Percentiles rank a stretch among this genome's conserved stretches.
Conservation (phyloP, 768 basidiomycete species). For the Russula lepida region DNA sequence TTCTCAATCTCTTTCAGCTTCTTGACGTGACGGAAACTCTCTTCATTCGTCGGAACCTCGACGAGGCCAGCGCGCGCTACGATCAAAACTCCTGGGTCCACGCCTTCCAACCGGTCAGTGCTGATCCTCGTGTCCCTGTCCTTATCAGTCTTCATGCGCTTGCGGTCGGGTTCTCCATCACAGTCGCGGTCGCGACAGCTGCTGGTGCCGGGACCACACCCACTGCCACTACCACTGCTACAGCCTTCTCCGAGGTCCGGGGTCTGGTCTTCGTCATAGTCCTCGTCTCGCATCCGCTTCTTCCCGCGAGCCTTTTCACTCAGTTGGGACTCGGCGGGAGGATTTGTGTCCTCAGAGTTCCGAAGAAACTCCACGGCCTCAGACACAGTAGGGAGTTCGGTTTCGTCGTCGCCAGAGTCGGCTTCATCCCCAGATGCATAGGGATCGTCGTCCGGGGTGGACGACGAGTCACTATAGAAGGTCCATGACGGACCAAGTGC, state of each 20-base stretch:
- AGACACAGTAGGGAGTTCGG: no score
- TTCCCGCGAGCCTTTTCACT: slow-evolving; percentile 8
- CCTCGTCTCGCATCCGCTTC: slow-evolving; percentile 7
- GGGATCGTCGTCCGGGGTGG: no score
- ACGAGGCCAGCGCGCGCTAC: background rate
- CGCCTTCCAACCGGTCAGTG: background rate
- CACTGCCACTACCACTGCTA: no score
- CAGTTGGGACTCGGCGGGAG: background rate
- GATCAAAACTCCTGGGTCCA: background rate
- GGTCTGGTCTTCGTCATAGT: background rate
- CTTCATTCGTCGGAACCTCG: background rate
- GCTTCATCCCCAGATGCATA: no score
- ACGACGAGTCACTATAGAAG: no score
- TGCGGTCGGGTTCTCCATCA: background rate
- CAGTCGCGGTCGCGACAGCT: background rate
- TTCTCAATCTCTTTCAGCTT: background rate
- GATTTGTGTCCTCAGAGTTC: no score
- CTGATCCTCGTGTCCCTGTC: background rate
- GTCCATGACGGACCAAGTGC: no score
- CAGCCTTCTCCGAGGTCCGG: background rate
- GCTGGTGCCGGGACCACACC: background rate
- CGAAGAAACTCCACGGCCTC: no score
- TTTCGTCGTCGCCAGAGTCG: no score
- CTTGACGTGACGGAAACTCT: background rate
- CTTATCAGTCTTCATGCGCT: background rate